Evolutionary conservation across 2,329 filamentous ascomycete genomes (phyloP).

Genomic region (Macroventuria anomochaeta): DNA sequence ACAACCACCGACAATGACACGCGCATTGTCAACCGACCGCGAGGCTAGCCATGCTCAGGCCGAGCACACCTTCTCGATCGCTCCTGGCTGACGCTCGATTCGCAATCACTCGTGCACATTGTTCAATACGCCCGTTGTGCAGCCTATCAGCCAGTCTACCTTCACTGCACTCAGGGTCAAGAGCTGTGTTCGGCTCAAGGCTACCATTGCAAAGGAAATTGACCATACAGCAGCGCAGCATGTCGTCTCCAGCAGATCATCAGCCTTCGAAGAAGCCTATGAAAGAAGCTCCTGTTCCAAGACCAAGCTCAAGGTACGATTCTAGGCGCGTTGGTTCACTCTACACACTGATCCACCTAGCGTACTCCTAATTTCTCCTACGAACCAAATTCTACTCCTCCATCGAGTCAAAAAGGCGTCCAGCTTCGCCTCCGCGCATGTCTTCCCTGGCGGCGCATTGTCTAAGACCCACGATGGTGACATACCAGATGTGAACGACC

Average conservation of each 20-base stretch:
- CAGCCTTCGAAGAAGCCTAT: conserved; percentile 36
- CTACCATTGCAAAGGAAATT: neutral
- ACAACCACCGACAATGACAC: conserved; percentile 29
- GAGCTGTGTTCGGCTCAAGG: neutral
- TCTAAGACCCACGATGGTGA: conserved; percentile 77
- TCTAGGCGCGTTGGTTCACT: neutral
- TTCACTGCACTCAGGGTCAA: neutral
- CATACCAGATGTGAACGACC: conserved; percentile 58
- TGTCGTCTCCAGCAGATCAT: conserved; percentile 45
- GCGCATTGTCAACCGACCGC: conserved; percentile 16
- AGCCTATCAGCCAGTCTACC: neutral
- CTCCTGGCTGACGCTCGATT: conserved; percentile 17
- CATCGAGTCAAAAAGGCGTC: conserved; percentile 82
- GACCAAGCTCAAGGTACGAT: conserved; percentile 68
- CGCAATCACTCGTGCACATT: neutral
- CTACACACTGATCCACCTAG: conserved; percentile 52
- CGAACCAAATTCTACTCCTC: conserved; percentile 86
- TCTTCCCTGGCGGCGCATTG: conserved; percentile 91
- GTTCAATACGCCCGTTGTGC: neutral
- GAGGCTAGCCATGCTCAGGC: conserved; percentile 37
- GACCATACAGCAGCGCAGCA: conserved; percentile 25
- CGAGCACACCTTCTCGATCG: conserved; percentile 16
- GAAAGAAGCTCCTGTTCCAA: conserved; percentile 56
- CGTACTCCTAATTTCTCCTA: conserved; percentile 82
- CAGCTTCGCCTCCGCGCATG: conserved; percentile 89